Base-by-base conservation (phyloP, 768 basidiomycete genomes). In the Punctularia strigosozonata region DNA sequence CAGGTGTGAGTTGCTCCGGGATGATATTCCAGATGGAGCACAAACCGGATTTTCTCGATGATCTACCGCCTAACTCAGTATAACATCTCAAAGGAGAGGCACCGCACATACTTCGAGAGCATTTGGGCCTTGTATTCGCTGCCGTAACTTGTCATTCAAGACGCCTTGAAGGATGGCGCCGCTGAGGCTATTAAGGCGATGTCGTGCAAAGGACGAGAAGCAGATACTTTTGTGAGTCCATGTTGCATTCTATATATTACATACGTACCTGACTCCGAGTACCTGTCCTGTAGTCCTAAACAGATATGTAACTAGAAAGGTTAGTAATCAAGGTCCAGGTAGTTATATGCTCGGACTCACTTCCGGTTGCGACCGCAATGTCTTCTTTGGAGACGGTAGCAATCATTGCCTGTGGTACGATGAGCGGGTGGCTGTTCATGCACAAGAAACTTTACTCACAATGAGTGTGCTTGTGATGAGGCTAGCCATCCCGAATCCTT, bases 271-370 rank as follows among this genome's bases (percentile, higher is more conserved):
- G 39, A 99, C 94, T 25, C 94, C 95, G 39, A 97, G 69, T 18
- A 95, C 95, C 64, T 97, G 94, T 3, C 92, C 92, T 14, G 87
- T 84, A 6, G 89, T 91, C 46, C 92, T 68, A 66, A 92, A 94
- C 34, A 95, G 68, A 59, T 98, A 98, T 23, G 85, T 86, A 50
- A 92, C 90, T 94, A 49, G 14, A 34, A 12, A 25, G 37, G n/a
- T n/a, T n/a, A n/a, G n/a, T n/a, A n/a, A 7, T 39, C 25, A 25
- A 36, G 5, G 23, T n/a, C 41, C 21, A 42, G 38, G 34, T 37
- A 10, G 21, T n/a, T 17, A 19, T 6, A 20, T 17, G 24, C 37
- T 26, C 36, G 21, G 46, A 66, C 83, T 64, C 61, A 91, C 89
- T 84, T 56, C 89, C 89, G 24, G 83, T 92, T 37, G 87, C 88